Evolutionary conservation across 2,329 filamentous ascomycete species (phyloP).

Genomic region (Claviceps monticola): DNA sequence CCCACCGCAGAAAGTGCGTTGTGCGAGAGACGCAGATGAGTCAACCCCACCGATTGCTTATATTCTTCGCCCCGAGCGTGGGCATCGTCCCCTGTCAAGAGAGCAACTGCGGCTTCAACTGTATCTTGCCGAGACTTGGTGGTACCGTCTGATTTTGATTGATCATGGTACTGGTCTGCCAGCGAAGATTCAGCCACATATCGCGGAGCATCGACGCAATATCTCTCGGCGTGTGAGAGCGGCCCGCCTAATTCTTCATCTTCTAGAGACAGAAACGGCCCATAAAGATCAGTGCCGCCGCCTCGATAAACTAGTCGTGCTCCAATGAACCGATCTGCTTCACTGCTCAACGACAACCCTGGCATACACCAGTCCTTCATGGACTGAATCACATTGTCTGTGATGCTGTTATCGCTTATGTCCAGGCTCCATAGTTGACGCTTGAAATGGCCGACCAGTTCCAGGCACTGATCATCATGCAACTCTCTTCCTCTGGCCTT

Average conservation of each 20-base stretch:
- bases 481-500: constrained; percentile 35
- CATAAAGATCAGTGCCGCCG: constrained; percentile 21
- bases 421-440: constrained; percentile 43
- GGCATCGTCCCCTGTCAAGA: constrained; percentile 10
- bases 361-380: constrained; percentile 20
- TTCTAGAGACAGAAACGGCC: constrained; percentile 28
- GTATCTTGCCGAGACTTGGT: constrained; percentile 13
- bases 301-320: constrained; percentile 24
- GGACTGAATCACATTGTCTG: constrained; percentile 26
- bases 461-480: constrained; percentile 22
- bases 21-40: constrained; percentile 39
- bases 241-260: constrained; percentile 32
- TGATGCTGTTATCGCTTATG: constrained; percentile 36
- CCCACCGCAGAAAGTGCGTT: constrained; percentile 33
- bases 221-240: constrained; percentile 32
- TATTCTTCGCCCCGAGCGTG: constrained; percentile 8
- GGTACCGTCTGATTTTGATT: constrained; percentile 1
- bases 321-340: constrained; percentile 29
- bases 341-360: constrained; percentile 18
- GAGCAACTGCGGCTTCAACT: constrained; percentile 13
- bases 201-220: constrained; percentile 33
- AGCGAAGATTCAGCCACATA: constrained; percentile 9
- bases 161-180: neutral
- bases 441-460: constrained; percentile 19
- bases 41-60: constrained; percentile 22